Evolutionary conservation across 345 rosid genomes (phyloP), one percentile per base, ranked within the genome.

Genomic region (Lumnitzera racemosa): DNA sequence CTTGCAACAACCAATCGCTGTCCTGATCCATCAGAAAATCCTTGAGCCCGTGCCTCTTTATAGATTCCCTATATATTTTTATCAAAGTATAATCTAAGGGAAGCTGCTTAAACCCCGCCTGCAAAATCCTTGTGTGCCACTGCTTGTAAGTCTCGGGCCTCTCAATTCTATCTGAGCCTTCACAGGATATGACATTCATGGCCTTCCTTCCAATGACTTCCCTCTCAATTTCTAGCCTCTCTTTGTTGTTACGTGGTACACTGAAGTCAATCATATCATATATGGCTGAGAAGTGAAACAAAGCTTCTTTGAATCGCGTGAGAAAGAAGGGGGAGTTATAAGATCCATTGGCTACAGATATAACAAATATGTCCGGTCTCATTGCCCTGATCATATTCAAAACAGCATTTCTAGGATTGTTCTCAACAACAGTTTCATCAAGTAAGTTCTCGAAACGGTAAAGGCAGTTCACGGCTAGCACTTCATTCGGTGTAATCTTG

Each of bases 121-220:
- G 70, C 64, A 43, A 15, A 14, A 36, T 64, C 66, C 86, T 70
- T 5, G 9, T 67, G 24, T 75, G 83, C 83, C 88, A 80, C 63
- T 79, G 84, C 81, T 77, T 83, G 59, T 75, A 75, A 0, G 79
- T 70, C 81, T 84, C 0, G 85, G 83, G 62, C 88, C 75, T 67
- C 69, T 80, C 15, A 75, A 56, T 67, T 81, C 20, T 77, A 29
- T 71, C 79, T 48, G 47, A 5, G 16, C 84, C 82, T 63, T 82
- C 84, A n/a, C 81, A 75, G 0, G 84, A 74, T 14, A 75, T 43
- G 1, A 69, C 66, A 58, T 80, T 82, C 70, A 75, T 71, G 8
- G 67, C 61, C 46, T 71, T 76, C 57, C 69, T 58, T 20, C 83
- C 78, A 14, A 53, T 70, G 10, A 64, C 47, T 56, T 75, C 75